phyloP scores from a whole-genome alignment of 2,329 filamentous ascomycete genomes.

The Fusarium agapanthi region DNA sequence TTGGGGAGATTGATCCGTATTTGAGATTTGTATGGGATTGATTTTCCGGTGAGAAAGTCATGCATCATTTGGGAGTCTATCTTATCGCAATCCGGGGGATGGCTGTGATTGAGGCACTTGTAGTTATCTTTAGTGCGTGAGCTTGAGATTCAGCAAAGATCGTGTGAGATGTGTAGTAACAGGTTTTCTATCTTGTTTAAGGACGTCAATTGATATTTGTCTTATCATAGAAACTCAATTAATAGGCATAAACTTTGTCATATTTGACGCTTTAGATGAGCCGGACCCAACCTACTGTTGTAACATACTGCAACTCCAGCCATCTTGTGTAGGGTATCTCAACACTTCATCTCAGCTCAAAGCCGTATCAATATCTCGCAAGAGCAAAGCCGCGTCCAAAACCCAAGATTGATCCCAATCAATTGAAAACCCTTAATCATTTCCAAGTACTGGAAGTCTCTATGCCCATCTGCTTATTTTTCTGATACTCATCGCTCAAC shows the following conservation, averaged over 20 bases:
- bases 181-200: too few species aligned
- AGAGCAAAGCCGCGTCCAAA: too few species aligned
- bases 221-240: too few species aligned
- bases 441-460: slow-evolving; percentile 61
- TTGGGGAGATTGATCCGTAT: neutral
- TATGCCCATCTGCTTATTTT: slow-evolving; percentile 53
- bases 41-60: neutral
- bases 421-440: neutral
- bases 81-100: neutral
- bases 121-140: neutral
- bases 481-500: slow-evolving; percentile 59
- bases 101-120: accelerated
- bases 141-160: neutral
- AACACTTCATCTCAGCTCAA: too few species aligned
- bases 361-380: neutral
- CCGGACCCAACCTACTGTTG: accelerated
- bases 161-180: neutral
- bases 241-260: neutral
- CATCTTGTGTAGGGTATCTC: neutral
- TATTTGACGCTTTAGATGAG: accelerated
- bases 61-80: accelerated
- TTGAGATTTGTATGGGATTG: neutral
- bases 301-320: accelerated
- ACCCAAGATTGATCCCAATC: too few species aligned
- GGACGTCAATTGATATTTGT: accelerated